A percentile compares a stretch with the other conserved stretches of the same genome.
phyloP scores from a whole-genome alignment of 495 filamentous ascomycete genomes.

The Gamarada debralockiae region DNA sequence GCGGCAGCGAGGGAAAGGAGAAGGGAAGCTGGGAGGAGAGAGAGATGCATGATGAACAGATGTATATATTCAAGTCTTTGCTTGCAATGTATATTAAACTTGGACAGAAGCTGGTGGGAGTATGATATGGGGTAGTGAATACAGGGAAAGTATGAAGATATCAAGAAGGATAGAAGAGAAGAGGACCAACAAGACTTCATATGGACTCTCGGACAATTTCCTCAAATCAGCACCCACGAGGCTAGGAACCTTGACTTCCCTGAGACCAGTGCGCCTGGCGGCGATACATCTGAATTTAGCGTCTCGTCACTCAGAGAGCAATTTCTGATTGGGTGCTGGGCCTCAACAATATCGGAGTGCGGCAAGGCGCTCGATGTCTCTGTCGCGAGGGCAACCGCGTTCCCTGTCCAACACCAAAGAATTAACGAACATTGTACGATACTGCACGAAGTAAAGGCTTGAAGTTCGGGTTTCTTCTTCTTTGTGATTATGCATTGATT shows the following conservation, averaged over 20 bases:
- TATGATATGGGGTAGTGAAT: neutral
- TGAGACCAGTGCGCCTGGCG: conserved; percentile 1
- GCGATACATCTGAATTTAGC: neutral
- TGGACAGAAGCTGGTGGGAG: neutral
- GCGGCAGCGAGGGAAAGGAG: conserved; percentile 17
- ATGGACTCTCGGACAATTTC: conserved; percentile 11
- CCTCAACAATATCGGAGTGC: neutral
- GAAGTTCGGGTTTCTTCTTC: too few species aligned
- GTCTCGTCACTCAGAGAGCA: neutral
- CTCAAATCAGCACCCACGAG: neutral
- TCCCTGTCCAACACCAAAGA: too few species aligned
- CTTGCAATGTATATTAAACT: neutral
- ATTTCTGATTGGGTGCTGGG: neutral
- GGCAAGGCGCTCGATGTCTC: neutral
- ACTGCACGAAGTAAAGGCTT: too few species aligned
- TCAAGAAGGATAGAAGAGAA: neutral
- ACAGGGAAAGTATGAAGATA: conserved; percentile 1
- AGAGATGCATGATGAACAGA: conserved; percentile 12
- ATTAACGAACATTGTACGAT: too few species aligned
- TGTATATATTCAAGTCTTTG: neutral
- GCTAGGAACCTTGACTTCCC: neutral
- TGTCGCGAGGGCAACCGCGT: too few species aligned
- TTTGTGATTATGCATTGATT: too few species aligned
- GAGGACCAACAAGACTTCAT: conserved; percentile 3
- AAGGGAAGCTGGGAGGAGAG: conserved; percentile 14